phyloP scores from a whole-genome alignment of 2,329 filamentous ascomycete species.

The Cladosporium colombiae region DNA sequence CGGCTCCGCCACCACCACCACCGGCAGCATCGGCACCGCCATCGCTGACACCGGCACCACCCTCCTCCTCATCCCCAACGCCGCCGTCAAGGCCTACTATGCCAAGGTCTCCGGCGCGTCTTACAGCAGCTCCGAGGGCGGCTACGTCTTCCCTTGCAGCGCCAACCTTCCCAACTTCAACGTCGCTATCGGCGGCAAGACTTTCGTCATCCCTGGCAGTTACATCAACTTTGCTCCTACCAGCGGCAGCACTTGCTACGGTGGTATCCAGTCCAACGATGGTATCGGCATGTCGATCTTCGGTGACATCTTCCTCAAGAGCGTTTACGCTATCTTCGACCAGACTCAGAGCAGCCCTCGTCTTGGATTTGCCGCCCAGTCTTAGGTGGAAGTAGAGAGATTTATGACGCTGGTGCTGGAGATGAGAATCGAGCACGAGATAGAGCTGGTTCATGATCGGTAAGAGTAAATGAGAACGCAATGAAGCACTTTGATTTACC shows the following conservation, averaged over 20 bases:
- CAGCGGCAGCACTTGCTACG: conserved; percentile 62
- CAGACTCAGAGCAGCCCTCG: conserved; percentile 42
- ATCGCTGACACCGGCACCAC: conserved; percentile 74
- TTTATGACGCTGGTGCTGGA: not conserved
- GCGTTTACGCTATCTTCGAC: conserved; percentile 73
- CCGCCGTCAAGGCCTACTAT: conserved; percentile 62
- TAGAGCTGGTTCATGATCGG: not conserved
- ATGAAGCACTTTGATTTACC: not conserved
- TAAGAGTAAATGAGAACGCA: not conserved
- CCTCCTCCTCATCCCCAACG: conserved; percentile 59
- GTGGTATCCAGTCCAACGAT: conserved; percentile 68
- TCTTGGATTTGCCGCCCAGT: conserved; percentile 48
- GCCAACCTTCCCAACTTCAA: conserved; percentile 55
- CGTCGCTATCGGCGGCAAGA: conserved; percentile 52
- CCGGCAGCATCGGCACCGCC: conserved; percentile 51
- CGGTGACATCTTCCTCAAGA: conserved; percentile 73
- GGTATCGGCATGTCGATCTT: conserved; percentile 68
- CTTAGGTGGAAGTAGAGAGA: not conserved
- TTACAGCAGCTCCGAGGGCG: conserved; percentile 52
- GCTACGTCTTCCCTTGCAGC: conserved; percentile 57
- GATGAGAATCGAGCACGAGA: not conserved
- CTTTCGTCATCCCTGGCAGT: conserved; percentile 54
- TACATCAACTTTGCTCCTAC: conserved; percentile 58
- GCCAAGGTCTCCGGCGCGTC: conserved; percentile 54
- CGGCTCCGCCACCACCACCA: conserved; percentile 46